Evolutionary conservation across 805 yeast species (phyloP).

Genomic region (Saccharomyces cerevisiae): DNA sequence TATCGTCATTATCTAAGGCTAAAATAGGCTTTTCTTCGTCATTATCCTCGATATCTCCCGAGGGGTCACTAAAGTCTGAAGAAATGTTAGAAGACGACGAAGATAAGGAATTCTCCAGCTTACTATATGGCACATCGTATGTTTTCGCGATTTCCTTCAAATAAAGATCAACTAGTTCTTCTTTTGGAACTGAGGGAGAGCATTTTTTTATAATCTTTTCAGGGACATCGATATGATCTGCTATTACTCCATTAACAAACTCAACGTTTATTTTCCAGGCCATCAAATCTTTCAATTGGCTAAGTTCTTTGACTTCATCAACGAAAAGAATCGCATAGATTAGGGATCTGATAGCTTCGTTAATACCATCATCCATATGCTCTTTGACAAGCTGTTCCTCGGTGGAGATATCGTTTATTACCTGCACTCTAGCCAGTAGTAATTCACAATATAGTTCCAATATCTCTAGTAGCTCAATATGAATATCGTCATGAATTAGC

Average conservation of each 20-base stretch:
- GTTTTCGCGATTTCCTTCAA: conserved; percentile 74
- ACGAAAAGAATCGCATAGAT: conserved; percentile 59
- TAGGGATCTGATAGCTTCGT: conserved; percentile 66
- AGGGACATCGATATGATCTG: conserved; percentile 42
- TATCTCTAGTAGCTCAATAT: conserved; percentile 68
- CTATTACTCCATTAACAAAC: conserved; percentile 37
- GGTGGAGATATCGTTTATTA: conserved; percentile 40
- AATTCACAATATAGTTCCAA: conserved; percentile 79
- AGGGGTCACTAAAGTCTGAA: conserved; percentile 19
- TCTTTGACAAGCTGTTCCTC: conserved; percentile 27
- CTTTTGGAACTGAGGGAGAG: conserved; percentile 56
- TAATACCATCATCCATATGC: conserved; percentile 38
- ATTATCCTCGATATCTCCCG: conserved; percentile 19
- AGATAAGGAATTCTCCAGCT: conserved; percentile 28
- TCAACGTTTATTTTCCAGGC: conserved; percentile 60
- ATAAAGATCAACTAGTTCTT: conserved; percentile 58
- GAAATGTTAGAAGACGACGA: conserved; percentile 6
- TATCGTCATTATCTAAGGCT: conserved; percentile 29
- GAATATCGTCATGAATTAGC: conserved; percentile 72
- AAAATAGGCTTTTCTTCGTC: conserved; percentile 31
- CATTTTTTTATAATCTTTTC: conserved; percentile 59
- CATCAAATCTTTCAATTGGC: conserved; percentile 51
- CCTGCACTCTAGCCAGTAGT: conserved; percentile 61
- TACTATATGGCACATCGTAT: conserved; percentile 67
- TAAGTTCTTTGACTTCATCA: conserved; percentile 67